Evolutionary conservation across 495 filamentous ascomycete genomes (phyloP).

Genomic region (Penicillium taxi): DNA sequence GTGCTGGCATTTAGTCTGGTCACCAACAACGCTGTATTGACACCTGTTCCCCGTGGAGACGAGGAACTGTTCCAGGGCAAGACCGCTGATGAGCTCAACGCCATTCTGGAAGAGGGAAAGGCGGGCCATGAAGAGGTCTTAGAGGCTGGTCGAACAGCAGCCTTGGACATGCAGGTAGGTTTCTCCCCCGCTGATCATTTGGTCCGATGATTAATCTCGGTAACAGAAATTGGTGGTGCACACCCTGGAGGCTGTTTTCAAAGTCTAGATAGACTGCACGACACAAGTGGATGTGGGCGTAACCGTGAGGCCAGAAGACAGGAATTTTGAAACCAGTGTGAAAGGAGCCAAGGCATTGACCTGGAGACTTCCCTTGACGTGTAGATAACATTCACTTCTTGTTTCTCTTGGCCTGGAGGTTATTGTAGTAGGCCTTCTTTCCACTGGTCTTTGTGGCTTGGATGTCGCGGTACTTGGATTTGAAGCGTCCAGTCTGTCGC

Average conservation of each 20-base stretch:
- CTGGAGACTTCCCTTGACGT: neutral
- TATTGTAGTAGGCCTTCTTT: conserved; percentile 64
- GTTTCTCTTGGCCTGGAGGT: conserved; percentile 51
- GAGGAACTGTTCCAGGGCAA: conserved; percentile 34
- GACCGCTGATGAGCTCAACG: conserved; percentile 42
- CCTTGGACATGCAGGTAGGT: conserved; percentile 59
- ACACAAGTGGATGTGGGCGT: too few relatives aligned
- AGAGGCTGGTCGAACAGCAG: conserved; percentile 53
- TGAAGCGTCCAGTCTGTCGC: conserved; percentile 51
- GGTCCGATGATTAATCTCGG: conserved; percentile 19
- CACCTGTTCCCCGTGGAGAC: conserved; percentile 56
- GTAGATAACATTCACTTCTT: conserved; percentile 25
- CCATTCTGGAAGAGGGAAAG: conserved; percentile 53
- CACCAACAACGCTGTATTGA: conserved; percentile 64
- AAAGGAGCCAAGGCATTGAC: neutral
- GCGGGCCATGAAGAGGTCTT: conserved; percentile 69
- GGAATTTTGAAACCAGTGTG: neutral
- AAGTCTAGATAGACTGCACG: too few relatives aligned
- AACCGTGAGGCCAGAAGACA: neutral
- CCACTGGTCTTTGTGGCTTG: conserved; percentile 61
- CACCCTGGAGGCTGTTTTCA: conserved; percentile 27
- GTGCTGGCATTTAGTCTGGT: conserved; percentile 70
- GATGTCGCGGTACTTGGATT: conserved; percentile 62
- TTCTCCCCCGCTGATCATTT: too few relatives aligned
- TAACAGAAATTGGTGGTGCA: conserved; percentile 35